Conservation (phyloP, 1,284 basidiomycete genomes). For the Ceratobasidium sp. region DNA sequence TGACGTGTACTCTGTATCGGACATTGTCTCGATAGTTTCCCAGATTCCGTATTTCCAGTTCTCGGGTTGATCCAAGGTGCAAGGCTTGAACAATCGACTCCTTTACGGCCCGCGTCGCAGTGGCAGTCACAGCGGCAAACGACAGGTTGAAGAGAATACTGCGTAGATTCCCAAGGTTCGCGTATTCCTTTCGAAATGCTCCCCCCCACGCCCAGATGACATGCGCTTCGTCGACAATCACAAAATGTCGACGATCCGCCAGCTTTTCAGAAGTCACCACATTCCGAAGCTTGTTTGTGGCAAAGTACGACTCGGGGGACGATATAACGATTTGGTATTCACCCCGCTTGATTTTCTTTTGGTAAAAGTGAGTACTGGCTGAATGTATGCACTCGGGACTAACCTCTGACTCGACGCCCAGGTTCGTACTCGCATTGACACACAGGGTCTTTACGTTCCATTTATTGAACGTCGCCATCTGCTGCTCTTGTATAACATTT, state of each 20-base stretch:
- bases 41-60: neutral
- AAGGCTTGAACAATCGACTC: neutral
- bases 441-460: neutral
- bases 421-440: neutral
- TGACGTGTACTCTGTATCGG: neutral
- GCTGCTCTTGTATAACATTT: constrained; percentile 6
- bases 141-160: neutral
- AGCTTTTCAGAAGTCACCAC: neutral
- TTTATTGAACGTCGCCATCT: neutral
- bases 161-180: neutral
- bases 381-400: neutral
- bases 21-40: neutral
- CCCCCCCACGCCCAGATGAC: neutral
- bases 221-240: constrained; percentile 13
- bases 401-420: neutral
- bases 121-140: constrained; percentile 5
- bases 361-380: neutral
- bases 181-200: neutral
- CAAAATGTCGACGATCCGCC: neutral
- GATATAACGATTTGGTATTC: constrained; percentile 15
- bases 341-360: neutral
- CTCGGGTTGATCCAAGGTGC: neutral
- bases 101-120: neutral
- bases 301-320: neutral
- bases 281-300: constrained; percentile 3